These are phyloP conservation scores for Domatiomyces catenatus DNA, from an alignment of 2,329 filamentous ascomycete genomes.

Conservation along the genomic window DNA sequence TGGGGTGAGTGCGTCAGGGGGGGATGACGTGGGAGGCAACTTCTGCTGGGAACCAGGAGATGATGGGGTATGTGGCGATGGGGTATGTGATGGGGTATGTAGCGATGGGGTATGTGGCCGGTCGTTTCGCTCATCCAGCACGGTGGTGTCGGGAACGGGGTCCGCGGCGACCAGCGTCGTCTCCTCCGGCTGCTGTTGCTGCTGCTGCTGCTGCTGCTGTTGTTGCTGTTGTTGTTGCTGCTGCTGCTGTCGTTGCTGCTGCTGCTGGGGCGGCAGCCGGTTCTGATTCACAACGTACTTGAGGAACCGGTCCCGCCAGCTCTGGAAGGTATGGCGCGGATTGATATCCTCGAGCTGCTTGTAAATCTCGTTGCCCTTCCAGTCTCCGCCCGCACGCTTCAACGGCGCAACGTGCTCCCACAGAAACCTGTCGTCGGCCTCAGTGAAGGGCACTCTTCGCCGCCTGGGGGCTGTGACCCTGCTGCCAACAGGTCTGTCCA, in stretches of 20 bases:
- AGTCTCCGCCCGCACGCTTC: constrained; percentile 20
- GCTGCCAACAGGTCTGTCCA: constrained; percentile 30
- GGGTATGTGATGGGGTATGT: no score
- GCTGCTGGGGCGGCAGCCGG: constrained; percentile 1
- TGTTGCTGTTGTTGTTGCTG: neutral
- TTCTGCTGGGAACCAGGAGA: neutral
- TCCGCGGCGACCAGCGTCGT: no score
- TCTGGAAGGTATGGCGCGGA: constrained; percentile 33
- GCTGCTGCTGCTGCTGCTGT: neutral
- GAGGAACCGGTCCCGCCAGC: constrained; percentile 34
- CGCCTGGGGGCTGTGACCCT: constrained; percentile 22
- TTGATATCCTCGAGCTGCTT: constrained; percentile 25
- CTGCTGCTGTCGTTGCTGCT: neutral
- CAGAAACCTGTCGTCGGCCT: constrained; percentile 31
- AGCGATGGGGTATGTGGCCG: no score
- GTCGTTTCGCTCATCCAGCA: no score
- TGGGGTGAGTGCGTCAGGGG: neutral
- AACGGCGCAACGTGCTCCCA: constrained; percentile 30
- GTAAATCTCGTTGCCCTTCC: constrained; percentile 31
- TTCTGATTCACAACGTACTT: constrained; percentile 21
- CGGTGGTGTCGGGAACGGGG: no score
- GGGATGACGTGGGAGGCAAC: neutral
- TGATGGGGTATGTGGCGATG: no score
- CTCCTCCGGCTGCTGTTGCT: neutral
- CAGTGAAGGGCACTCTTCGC: constrained; percentile 23